Conservation (phyloP, 2,329 filamentous ascomycete species). For the Fusarium tjaetaba region DNA sequence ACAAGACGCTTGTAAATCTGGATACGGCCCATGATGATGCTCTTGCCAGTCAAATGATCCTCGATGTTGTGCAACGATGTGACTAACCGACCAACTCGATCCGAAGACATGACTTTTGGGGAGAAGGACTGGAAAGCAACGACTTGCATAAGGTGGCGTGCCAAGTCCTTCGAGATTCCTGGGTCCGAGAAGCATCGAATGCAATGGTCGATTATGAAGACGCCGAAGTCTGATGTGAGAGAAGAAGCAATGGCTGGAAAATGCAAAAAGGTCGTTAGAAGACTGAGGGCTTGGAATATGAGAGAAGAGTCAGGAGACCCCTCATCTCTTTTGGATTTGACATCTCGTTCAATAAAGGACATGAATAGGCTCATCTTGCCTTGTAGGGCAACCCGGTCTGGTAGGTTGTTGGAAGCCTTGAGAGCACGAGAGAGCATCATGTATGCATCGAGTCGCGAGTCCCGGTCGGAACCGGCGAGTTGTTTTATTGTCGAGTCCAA, state of each 20-base stretch:
- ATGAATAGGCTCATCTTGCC: conserved; percentile 81
- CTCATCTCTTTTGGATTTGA: conserved; percentile 68
- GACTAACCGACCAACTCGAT: conserved; percentile 77
- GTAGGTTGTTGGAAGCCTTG: conserved; percentile 83
- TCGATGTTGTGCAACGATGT: conserved; percentile 77
- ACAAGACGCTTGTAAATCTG: conserved; percentile 82
- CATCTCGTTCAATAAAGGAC: conserved; percentile 86
- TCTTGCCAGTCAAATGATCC: conserved; percentile 79
- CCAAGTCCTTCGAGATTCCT: conserved; percentile 77
- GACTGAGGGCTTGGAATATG: conserved; percentile 78
- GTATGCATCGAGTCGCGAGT: conserved; percentile 85
- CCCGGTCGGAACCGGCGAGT: conserved; percentile 77
- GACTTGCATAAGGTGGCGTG: conserved; percentile 82
- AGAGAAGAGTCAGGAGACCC: conserved; percentile 73
- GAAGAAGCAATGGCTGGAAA: conserved; percentile 75
- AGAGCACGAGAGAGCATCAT: conserved; percentile 79
- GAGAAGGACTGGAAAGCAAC: conserved; percentile 84
- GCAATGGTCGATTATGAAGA: conserved; percentile 83
- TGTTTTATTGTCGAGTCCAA: conserved; percentile 86
- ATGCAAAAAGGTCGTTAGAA: conserved; percentile 81
- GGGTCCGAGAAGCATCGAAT: conserved; percentile 77
- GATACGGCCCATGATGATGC: conserved; percentile 79
- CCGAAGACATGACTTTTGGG: conserved; percentile 75
- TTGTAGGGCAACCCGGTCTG: conserved; percentile 76
- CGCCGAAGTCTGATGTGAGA: conserved; percentile 80